Base-by-base conservation (phyloP, 2,329 filamentous ascomycete species). In the Cadophora luteo-olivacea region DNA sequence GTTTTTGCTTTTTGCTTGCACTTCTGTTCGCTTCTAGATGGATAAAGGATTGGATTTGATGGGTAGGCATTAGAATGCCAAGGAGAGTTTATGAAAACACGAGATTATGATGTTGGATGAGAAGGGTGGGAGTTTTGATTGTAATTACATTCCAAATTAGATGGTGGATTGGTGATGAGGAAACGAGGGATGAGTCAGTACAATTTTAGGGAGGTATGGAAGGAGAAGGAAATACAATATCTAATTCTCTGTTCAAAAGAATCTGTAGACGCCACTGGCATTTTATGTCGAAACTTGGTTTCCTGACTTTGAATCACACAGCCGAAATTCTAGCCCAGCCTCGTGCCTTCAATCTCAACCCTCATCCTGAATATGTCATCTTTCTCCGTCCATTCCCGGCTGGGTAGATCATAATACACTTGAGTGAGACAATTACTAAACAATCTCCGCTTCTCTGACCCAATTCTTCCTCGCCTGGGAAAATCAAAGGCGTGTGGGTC, bases 31-130 rank as follows among this genome's bases (percentile, higher is more conserved):
- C 58, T 61, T 61, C 58, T 61, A 33, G 24, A 49, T 33, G 45
- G 38, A 32, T 7, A 48, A 6, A 1, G 58, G 38, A n/a, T 61
- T 61, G 58, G 58, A 61, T 49, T 49, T 61, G 12, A 48, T 22
- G 16, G 14, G 14, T 25, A 25, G 36, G 16, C n/a, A 29, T 22
- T 22, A 49, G 38, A 22, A 9, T 14, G 19, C 14, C 45, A 32
- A n/a, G 41, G 22, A 24, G 12, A 16, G 7, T 49, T 48, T 22
- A 48, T 32, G 38, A 49, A 45, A 45, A 61, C 22, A 61, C 58
- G 58, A 61, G 58, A 32, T 61, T 49, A 61, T 49, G 58, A 61
- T 16, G 24, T 29, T 61, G 33, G 57, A 48, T 32, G 54, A 57
- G 14, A 22, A 11, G 32, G 51, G 29, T 29, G 33, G 55, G 29